phyloP scores from a whole-genome alignment of 495 filamentous ascomycete genomes.

The Platismatia glauca region DNA sequence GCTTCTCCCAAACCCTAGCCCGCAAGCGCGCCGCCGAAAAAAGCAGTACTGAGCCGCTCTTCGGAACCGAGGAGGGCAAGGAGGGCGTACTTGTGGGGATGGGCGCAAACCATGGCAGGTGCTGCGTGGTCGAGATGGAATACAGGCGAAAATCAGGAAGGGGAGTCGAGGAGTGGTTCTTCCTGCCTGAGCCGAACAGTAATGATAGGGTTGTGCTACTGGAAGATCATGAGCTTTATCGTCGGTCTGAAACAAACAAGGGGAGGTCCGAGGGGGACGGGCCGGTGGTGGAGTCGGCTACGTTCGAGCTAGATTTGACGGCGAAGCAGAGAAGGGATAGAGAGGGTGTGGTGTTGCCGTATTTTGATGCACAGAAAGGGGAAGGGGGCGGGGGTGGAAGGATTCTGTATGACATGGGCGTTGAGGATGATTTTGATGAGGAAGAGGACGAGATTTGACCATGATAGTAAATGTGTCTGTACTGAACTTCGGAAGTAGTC shows the following conservation, averaged over 20 bases:
- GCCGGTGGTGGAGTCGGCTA: constrained; percentile 39
- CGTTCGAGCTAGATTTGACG: constrained; percentile 82
- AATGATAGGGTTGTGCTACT: constrained; percentile 55
- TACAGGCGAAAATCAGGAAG: constrained; percentile 72
- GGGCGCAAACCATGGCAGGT: constrained; percentile 34
- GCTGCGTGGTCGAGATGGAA: constrained; percentile 78
- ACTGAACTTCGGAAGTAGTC: too few relatives aligned
- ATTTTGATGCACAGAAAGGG: constrained; percentile 85
- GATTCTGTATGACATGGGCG: constrained; percentile 93
- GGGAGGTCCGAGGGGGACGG: constrained; percentile 48
- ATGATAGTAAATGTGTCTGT: too few relatives aligned
- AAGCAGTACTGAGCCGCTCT: constrained; percentile 60
- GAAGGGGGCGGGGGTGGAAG: constrained; percentile 73
- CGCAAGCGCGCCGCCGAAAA: constrained; percentile 59
- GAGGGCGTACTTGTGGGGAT: constrained; percentile 64
- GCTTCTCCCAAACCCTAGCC: constrained; percentile 60
- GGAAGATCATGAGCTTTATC: constrained; percentile 67
- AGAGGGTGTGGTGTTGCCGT: constrained; percentile 81
- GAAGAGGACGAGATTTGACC: constrained; percentile 83
- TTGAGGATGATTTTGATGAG: constrained; percentile 96
- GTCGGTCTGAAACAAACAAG: too few relatives aligned
- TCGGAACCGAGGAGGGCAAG: constrained; percentile 62
- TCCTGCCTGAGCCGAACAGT: constrained; percentile 39
- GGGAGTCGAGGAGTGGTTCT: constrained; percentile 67
- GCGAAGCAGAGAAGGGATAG: constrained; percentile 77